phyloP scores from a whole-genome alignment of 1,284 basidiomycete species.

The Lignosus rhinocerotis region DNA sequence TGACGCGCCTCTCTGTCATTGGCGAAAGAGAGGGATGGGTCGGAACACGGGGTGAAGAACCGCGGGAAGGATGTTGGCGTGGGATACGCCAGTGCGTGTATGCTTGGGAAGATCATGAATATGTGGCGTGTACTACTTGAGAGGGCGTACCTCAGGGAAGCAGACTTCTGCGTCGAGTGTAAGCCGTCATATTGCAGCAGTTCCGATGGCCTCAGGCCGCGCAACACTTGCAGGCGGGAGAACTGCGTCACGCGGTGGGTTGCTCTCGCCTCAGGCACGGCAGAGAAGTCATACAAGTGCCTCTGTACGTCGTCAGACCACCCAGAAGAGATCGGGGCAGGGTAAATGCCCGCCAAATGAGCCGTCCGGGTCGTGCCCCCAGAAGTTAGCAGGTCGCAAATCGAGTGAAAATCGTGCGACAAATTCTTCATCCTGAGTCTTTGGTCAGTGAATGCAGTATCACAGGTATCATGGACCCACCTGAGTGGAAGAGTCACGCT shows the following conservation, averaged over 20 bases:
- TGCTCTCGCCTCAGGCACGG: conserved; percentile 15
- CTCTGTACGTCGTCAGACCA: conserved; percentile 31
- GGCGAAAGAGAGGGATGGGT: background rate
- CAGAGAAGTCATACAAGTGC: conserved; percentile 49
- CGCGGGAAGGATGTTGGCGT: conserved; percentile 32
- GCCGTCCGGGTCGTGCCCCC: conserved; percentile 55
- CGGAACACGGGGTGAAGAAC: conserved; percentile 26
- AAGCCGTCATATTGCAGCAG: conserved; percentile 41
- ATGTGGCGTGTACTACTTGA: background rate
- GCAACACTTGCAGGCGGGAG: conserved; percentile 51
- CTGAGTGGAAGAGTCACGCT: conserved; percentile 64
- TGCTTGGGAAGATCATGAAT: conserved; percentile 18
- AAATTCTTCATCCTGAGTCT: conserved; percentile 39
- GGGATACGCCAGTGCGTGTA: conserved; percentile 30
- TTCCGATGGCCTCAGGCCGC: conserved; percentile 50
- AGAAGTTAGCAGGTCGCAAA: conserved; percentile 55
- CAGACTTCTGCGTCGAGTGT: conserved; percentile 20
- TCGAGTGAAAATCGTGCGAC: conserved; percentile 45
- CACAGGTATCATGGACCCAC: conserved; percentile 35
- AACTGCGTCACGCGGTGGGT: conserved; percentile 8
- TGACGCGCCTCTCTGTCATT: background rate
- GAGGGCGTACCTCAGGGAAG: conserved; percentile 22
- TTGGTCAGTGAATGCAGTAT: background rate
- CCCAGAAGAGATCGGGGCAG: conserved; percentile 34
- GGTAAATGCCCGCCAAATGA: conserved; percentile 58